A percentile compares a stretch with the other conserved stretches of the same genome.
Evolutionary conservation across 2,329 filamentous ascomycete species (phyloP).

Genomic region (Knufia petricola): DNA sequence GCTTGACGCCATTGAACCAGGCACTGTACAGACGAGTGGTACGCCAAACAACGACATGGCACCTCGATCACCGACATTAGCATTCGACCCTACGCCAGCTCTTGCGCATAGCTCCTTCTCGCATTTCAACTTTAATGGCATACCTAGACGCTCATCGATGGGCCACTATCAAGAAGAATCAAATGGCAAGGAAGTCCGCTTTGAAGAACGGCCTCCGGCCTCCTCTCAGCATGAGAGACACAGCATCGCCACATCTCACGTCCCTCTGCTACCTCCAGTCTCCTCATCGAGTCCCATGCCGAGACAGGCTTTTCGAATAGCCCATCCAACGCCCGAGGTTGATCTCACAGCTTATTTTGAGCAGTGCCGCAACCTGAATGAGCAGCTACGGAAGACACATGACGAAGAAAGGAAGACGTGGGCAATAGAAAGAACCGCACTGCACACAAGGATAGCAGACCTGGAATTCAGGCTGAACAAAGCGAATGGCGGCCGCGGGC

Average conservation of each 20-base stretch:
- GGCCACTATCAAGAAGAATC: background rate
- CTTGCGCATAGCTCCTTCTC: slow-evolving; percentile 21
- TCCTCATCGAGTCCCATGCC: slow-evolving; percentile 21
- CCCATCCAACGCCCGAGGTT: slow-evolving; percentile 17
- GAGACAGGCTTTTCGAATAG: slow-evolving; percentile 16
- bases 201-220: slow-evolving; percentile 26
- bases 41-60: slow-evolving; percentile 15
- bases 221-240: slow-evolving; percentile 30
- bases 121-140: slow-evolving; percentile 17
- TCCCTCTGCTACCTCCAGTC: slow-evolving; percentile 26
- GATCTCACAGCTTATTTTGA: slow-evolving; percentile 33
- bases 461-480: slow-evolving; percentile 29
- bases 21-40: no score
- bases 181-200: slow-evolving; percentile 34
- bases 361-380: slow-evolving; percentile 33
- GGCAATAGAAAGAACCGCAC: slow-evolving; percentile 34
- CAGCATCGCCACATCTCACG: slow-evolving; percentile 30
- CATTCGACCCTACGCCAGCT: slow-evolving; percentile 21
- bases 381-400: slow-evolving; percentile 33
- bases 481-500: slow-evolving; percentile 17
- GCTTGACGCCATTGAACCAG: no score
- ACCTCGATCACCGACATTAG: slow-evolving; percentile 19
- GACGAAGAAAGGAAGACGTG: slow-evolving; percentile 35
- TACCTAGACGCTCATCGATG: slow-evolving; percentile 4
- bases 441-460: slow-evolving; percentile 34